These are phyloP conservation scores for Dispira simplex DNA, from an alignment of 192 early-diverging fungal species.

Conservation along the genomic window DNA sequence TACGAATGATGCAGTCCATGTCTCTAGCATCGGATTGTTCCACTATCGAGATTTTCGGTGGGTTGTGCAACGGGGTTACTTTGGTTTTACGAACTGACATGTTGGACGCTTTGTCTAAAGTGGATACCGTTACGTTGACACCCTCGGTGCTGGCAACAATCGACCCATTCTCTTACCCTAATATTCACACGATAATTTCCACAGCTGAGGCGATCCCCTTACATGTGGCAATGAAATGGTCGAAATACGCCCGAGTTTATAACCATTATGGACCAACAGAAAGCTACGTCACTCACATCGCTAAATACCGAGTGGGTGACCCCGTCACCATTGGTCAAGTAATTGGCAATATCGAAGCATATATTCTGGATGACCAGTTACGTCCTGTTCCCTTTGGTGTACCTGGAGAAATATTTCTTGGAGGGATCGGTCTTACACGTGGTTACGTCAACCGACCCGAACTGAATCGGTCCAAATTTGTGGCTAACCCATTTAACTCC, in stretches of 20 bases:
- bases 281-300: not conserved
- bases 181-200: not conserved
- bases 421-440: too few species aligned
- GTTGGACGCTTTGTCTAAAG: too few species aligned
- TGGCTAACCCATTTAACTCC: not conserved
- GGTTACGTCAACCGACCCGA: too few species aligned
- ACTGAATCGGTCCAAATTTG: not conserved
- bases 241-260: not conserved
- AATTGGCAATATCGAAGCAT: not conserved
- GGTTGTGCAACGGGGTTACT: not conserved
- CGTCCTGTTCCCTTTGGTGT: constrained; percentile 3
- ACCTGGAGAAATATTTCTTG: constrained; percentile 22
- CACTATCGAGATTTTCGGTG: not conserved
- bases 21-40: too few species aligned
- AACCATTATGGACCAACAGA: not conserved
- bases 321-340: not conserved
- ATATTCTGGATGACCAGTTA: not conserved
- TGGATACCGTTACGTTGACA: too few species aligned
- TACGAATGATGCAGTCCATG: too few species aligned
- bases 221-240: not conserved
- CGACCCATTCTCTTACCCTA: not conserved
- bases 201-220: not conserved
- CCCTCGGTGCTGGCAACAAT: too few species aligned
- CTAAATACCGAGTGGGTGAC: too few species aligned
- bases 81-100: not conserved